Evolutionary conservation across 1,284 basidiomycete genomes (phyloP), one percentile per base, ranked within the genome.

Genomic region (Microbotryomycetes sp.): DNA sequence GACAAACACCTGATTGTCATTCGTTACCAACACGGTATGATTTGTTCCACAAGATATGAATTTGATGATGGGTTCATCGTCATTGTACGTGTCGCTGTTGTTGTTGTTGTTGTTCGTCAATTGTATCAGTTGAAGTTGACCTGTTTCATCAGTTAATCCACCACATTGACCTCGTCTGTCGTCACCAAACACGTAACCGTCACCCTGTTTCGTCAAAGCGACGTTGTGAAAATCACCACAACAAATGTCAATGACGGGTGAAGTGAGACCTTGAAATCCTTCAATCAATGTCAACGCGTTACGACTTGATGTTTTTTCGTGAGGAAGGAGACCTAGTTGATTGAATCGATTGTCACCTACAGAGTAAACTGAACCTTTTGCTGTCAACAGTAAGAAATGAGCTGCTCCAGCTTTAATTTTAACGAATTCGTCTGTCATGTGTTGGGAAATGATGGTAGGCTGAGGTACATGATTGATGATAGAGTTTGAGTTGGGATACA

Each of bases 261-360:
- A 3, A 9, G 42, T 28, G 6, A 54, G 29, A 0, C 65, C 63
- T 22, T 67, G 62, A 45, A 67, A 62, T 42, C 47, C 26, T 29
- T 56, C 52, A 32, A 62, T 29, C 23, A 22, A 54, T n/a, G 25
- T 19, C 1, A 63, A 49, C 12, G 25, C 22, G n/a, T n/a, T n/a
- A 6, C 2, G 22, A 26, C 22, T n/a, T 22, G 6, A 16, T 4
- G 6, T 25, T 2, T 3, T 16, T 3, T 28, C 9, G 45, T 30
- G 49, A 49, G 55, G 6, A 46, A 45, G 50, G 23, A 16, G 36
- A 46, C 30, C 64, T 29, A 50, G 47, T 26, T 65, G 61, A 15
- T 54, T 54, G 58, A 59, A 63, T 6, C 64, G 64, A 23, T 63
- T 59, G 56, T 63, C 66, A 25, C 64, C 64, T 28, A 25, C 29